Evolutionary conservation across 768 basidiomycete genomes (phyloP), one percentile per base, ranked within the genome.

Genomic region (Termitomyces sp.): DNA sequence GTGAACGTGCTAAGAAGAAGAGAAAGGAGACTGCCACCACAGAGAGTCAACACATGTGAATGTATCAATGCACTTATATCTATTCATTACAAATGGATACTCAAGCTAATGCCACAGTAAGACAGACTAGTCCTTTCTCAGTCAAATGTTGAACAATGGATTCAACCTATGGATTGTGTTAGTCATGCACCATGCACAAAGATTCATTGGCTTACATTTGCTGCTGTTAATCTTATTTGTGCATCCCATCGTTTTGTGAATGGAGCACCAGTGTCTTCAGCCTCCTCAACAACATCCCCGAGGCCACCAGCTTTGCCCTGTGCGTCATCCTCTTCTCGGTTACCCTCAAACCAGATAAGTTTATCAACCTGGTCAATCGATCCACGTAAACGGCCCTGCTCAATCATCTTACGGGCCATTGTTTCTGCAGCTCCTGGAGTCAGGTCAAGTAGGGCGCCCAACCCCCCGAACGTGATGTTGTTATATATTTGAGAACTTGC

Each of bases 361-460:
- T 85, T 89, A 61, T 96, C 93, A 15, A 98, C 94, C 71, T 99
- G 97, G 71, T 99, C 97, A 60, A 99, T 96, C 60, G 88, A 89
- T 32, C 92, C 97, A 63, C 92, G 88, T 63, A 98, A 76, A 58
- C 97, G 89, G 9, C 94, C 91, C 75, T 99, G 97, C 71, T 98
- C 95, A 55, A 99, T 97, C 97, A 99, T 99, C 71, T 91, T 92
- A 56, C 96, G 84, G 11, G 96, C 96, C 91, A 98, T 98, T 0
- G 89, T 94, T 75, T 99, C 97, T 18, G 96, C 96, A 16, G 94
- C 94, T 32, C 90, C 90, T 15, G 96, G 91, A 4, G 92, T 90
- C 64, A 98, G 77, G 70, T 94, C 92, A 51, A 99, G 81, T 16
- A 98, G 78, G 1, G 91, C 86, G 22, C 97, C 97, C 11, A 98